Base-by-base conservation (phyloP, 1,284 basidiomycete genomes). In the Erythrobasidium hasegawianum region DNA sequence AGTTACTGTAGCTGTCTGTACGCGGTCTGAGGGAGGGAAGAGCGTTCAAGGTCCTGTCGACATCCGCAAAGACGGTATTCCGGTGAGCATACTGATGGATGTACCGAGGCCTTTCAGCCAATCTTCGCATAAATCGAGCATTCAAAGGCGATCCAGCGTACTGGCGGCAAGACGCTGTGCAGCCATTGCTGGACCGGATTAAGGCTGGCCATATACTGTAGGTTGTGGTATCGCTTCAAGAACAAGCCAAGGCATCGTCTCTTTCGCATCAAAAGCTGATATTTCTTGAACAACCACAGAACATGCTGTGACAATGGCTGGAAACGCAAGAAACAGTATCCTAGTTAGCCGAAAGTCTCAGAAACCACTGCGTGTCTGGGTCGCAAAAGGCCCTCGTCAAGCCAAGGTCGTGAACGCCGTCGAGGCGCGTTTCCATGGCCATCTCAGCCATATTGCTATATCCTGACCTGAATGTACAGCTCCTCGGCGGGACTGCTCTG, bases 1-100 rank as follows among this genome's bases (percentile, higher is more conserved):
- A 74, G 79, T 78, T 78, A 92, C 90, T 97, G 83, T 94, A 96
- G 9, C 93, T 85, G 75, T 96, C 93, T 0, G 91, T 90, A 79
- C 92, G 93, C 66, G 90, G 90, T 3, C 87, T 82, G 56, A 97
- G 83, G 14, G 88, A 83, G 5, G 83, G 80, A 72, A 83, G 84
- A 47, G 82, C 79, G 27, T 78, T 73, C 64, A 97, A 83, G 11
- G 82, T 81, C 29, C 81, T 78, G 75, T 89, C 83, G 67, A 91
- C 81, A 76, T 96, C 87, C 10, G 81, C 72, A 68, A 80, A 81
- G 49, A 86, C 79, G 27, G 82, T 81, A 55, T 87, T 85, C 27
- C 76, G 77, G 68, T 84, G 76, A 1, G 79, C 75, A 75, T 96
- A 96, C 16, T 85, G 78, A 27, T 43, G 24, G 18, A 18, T 39